Base-by-base conservation (phyloP, 495 filamentous ascomycete species). In the Articulospora tetracladia region DNA sequence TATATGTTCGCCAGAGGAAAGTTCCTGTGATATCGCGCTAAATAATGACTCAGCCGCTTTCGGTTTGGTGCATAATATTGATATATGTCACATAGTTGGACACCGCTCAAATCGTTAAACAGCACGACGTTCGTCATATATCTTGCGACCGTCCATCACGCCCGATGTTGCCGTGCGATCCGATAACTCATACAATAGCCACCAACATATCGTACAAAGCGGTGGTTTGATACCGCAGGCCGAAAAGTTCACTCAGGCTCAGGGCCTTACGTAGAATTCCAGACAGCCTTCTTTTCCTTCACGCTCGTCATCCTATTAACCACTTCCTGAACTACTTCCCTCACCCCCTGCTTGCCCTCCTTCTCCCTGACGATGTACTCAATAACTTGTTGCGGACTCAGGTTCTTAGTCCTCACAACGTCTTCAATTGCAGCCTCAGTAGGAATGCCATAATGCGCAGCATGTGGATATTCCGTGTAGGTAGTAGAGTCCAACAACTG, bases 391-490 rank as follows among this genome's bases (percentile, higher is more conserved):
- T 74, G 68, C 26, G 15, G 63, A 24, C 70, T 75, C 64, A 63
- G 68, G 3, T 58, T 63, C 30, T 70, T 73, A 55, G 68, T 60
- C 28, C 61, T 67, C 2, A 92, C 79, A 58, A 83, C 60, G 15
- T 66, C 55, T 77, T 83, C 73, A 20, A 98, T 83, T 20, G 89
- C 79, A n/a, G 60, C 46, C 74, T 98, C 93, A 22, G 72, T 79
- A 44, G 93, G 93, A 25, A 98, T 76, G n/a, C 85, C 86, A 34
- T 76, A 74, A 30, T 73, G 74, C 11, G 39, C n/a, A 10, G 68
- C 68, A 69, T 90, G 83, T 1, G 90, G 91, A 70, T 96, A 95
- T 22, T 76, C 61, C n/a, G 61, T 59, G 69, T 88, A 96, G 64
- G 85, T 74, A 4, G 53, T 66, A 26, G 66, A 57, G 46, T 64